phyloP scores from a whole-genome alignment of 2,329 filamentous ascomycete genomes.

The Aureobasidium zeae region DNA sequence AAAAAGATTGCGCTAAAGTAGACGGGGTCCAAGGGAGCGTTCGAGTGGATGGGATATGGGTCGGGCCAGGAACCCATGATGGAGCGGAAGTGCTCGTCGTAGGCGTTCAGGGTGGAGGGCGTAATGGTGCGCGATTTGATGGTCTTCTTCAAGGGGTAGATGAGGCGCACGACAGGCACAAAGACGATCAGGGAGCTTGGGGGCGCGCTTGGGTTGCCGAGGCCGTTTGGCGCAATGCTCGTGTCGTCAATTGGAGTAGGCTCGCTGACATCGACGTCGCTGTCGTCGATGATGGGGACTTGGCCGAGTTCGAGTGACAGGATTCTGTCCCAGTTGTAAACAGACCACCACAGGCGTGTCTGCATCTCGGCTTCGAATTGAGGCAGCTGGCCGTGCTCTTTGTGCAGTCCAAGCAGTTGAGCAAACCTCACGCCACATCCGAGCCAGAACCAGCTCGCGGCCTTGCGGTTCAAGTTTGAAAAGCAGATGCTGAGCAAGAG shows the following conservation, averaged over 20 bases:
- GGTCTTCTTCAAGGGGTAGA: slow-evolving; percentile 62
- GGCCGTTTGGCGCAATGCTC: slow-evolving; percentile 51
- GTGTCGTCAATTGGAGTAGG: slow-evolving; percentile 76
- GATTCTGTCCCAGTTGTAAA: slow-evolving; percentile 78
- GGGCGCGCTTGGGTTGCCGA: slow-evolving; percentile 38
- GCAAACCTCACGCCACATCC: slow-evolving; percentile 69
- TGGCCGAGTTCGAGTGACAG: slow-evolving; percentile 72
- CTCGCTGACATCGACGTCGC: slow-evolving; percentile 75
- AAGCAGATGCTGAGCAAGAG: slow-evolving; percentile 70
- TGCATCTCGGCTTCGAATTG: slow-evolving; percentile 77
- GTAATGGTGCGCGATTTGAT: slow-evolving; percentile 60
- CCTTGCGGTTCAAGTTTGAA: slow-evolving; percentile 77
- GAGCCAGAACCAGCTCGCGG: slow-evolving; percentile 78
- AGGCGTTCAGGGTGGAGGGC: slow-evolving; percentile 58
- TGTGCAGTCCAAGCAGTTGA: slow-evolving; percentile 74
- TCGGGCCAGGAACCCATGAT: slow-evolving; percentile 69
- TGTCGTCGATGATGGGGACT: slow-evolving; percentile 74
- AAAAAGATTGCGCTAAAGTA: slow-evolving; percentile 67
- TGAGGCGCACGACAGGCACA: slow-evolving; percentile 71
- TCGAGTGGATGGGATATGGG: slow-evolving; percentile 58
- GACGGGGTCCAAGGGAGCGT: slow-evolving; percentile 60
- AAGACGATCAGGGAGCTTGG: slow-evolving; percentile 67
- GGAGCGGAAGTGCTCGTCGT: slow-evolving; percentile 69
- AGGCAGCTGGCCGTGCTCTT: slow-evolving; percentile 63
- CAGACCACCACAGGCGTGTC: slow-evolving; percentile 83